Conservation (phyloP, 2,329 filamentous ascomycete species). For the Cladosporium halotolerans region DNA sequence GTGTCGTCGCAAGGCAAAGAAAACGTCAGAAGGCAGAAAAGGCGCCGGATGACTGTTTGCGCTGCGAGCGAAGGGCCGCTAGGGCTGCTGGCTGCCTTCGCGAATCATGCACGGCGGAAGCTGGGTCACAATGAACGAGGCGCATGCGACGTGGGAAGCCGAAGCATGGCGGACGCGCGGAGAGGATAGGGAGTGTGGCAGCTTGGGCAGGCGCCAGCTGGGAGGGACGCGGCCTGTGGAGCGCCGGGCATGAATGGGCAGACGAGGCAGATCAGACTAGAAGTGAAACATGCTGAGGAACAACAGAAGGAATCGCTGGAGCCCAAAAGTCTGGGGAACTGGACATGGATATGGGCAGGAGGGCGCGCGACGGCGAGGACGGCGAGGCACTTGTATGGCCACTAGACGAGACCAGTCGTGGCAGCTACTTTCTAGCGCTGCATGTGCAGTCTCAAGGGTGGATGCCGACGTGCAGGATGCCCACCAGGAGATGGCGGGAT, state of each 20-base stretch:
- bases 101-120: constrained; percentile 19
- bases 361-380: not conserved
- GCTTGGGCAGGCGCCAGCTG: not conserved
- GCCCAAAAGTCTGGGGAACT: constrained; percentile 4
- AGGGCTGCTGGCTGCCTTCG: constrained; percentile 14
- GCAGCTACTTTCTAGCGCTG: constrained; percentile 5
- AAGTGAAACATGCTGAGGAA: constrained; percentile 12
- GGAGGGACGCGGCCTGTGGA: not conserved
- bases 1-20: constrained; percentile 16
- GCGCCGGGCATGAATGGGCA: not conserved
- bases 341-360: constrained; percentile 3
- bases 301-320: constrained; percentile 8
- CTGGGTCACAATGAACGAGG: not conserved
- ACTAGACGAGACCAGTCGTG: constrained; percentile 6
- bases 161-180: not conserved
- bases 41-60: constrained; percentile 24
- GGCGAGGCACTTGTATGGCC: constrained; percentile 2
- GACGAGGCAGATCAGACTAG: not conserved
- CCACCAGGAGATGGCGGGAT: constrained; percentile 2
- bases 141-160: constrained; percentile 4
- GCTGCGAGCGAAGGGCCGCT: constrained; percentile 14
- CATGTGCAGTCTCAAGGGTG: constrained; percentile 1
- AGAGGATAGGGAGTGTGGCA: not conserved
- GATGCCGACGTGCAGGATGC: constrained; percentile 1
- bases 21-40: constrained; percentile 12